Evolutionary conservation across 2,329 filamentous ascomycete genomes (phyloP), one percentile per base, ranked within the genome.

Genomic region (Epichloe baconii): DNA sequence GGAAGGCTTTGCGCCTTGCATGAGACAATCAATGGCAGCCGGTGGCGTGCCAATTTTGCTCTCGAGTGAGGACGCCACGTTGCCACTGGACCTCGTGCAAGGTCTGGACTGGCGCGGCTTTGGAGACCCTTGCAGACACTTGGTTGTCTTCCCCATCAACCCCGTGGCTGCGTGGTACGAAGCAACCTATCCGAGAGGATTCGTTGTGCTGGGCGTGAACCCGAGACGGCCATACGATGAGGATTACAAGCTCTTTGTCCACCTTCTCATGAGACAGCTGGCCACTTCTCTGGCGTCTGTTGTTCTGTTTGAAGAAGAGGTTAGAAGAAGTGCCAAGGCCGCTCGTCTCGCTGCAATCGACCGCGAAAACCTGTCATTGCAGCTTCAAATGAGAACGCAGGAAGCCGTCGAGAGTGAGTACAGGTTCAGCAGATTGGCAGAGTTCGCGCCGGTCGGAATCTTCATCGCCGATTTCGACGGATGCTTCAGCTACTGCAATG

Each of bases 381-480:
- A 52, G 44, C 47, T 52, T 5, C 51, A 52, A n/a, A 35, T 52
- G 14, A 44, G 51, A 41, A 52, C 51, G 7, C 51, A 52, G 37
- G 51, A 52, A 26, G 51, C 51, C 11, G 51, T 52, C 11, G 51
- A 52, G 47, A 52, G 47, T 21, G 51, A 52, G 38, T 52, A 52
- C n/a, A 44, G 31, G 53, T 91, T 93, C 62, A 88, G 85, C 1
- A 76, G 85, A 43, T 88, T 91, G 83, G 86, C 86, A 2, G 86
- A 90, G 61, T 86, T 88, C 55, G 85, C 85, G 0, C 87, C 86
- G 0, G 86, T 90, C 1, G 87, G 87, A 26, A 83, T 93, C 68
- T 91, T 90, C 64, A 90, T 91, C 57, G 85, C 86, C 17, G 78
- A 88, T 59, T 74, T 78, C 1, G 66, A 73, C 41, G 87, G 87